Evolutionary conservation across 73 alveolate genomes (phyloP), one percentile per base, ranked within the genome.

Genomic region (Tetrahymena borealis): DNA sequence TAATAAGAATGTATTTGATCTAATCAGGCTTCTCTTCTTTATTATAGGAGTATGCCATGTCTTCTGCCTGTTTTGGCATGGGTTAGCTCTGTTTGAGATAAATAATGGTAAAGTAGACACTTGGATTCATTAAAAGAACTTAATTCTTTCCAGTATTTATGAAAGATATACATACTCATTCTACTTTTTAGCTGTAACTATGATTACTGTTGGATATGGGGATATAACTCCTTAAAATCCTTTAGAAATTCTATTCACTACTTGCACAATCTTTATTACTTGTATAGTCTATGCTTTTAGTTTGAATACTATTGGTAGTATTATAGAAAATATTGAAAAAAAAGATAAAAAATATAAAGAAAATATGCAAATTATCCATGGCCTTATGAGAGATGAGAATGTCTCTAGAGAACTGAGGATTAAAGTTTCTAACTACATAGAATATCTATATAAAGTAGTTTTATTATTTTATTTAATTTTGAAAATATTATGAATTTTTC

Each of bases 171-270:
- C 95, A 4, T 43, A 97, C 31, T 94, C 98, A 1, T 77, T 96
- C 37, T 96, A 96, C 91, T 96, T 96, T 91, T 93, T 96, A 11
- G 91, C 91, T 28, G 92, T 94, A 3, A 94, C 97, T 24, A 96
- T 96, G 95, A 40, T 91, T 15, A 96, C 98, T 78, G 98, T 96
- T n/a, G 98, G 98, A 37, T 96, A 96, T 41, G 98, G 98, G 0
- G 98, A 96, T 85, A 96, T 96, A 24, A 35, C 95, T n/a, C 97
- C 98, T 37, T 33, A 43, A 39, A 96, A 93, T 37, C 39, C 90
- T 20, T 12, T 91, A 78, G 98, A 96, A 40, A 91, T 78, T 39
- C 24, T 95, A 12, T 95, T 94, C 40, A 93, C 94, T 8, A 94
- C 91, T 20, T 32, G 90, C 33, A 91, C 93, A 28, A 95, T 95